Evolutionary conservation across 2,329 filamentous ascomycete species (phyloP).

Genomic region (Clarireedia monteithiana): DNA sequence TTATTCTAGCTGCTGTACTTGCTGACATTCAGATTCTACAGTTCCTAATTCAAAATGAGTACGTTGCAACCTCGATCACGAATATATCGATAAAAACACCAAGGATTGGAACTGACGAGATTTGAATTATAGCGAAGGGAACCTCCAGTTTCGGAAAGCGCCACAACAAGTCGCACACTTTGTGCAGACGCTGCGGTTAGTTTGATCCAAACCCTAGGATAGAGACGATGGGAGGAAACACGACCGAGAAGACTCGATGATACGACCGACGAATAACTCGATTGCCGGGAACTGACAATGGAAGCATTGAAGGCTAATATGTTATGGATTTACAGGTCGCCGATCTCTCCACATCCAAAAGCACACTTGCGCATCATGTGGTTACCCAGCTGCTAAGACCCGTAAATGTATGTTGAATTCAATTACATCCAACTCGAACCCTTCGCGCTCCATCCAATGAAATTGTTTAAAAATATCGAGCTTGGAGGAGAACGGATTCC

Average conservation of each 20-base stretch:
- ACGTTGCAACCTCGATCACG: slow-evolving; percentile 14
- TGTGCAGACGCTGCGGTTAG: slow-evolving; percentile 32
- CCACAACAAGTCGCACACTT: slow-evolving; percentile 31
- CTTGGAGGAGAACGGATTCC: too few species aligned
- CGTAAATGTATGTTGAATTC: slow-evolving; percentile 80
- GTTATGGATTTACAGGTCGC: slow-evolving; percentile 53
- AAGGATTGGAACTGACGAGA: slow-evolving; percentile 5
- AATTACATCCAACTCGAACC: slow-evolving; percentile 8
- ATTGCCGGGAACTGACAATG: background rate
- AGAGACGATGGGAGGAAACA: background rate
- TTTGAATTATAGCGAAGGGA: slow-evolving; percentile 26
- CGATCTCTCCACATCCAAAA: slow-evolving; percentile 99
- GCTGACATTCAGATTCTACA: slow-evolving; percentile 9
- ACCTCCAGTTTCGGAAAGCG: slow-evolving; percentile 28
- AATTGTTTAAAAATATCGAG: too few species aligned
- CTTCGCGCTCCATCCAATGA: too few species aligned
- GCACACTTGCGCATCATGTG: slow-evolving; percentile 92
- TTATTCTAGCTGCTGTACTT: background rate
- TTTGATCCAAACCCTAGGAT: slow-evolving; percentile 25
- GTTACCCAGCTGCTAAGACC: slow-evolving; percentile 94
- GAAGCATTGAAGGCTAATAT: slow-evolving; percentile 18
- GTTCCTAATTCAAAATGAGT: slow-evolving; percentile 30
- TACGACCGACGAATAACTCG: slow-evolving; percentile 3
- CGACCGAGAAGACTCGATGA: background rate
- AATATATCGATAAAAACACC: slow-evolving; percentile 3